Percentiles rank a stretch among this genome's conserved stretches.
phyloP scores from a whole-genome alignment of 352 stramenopile species.

The Lagenidium giganteum region DNA sequence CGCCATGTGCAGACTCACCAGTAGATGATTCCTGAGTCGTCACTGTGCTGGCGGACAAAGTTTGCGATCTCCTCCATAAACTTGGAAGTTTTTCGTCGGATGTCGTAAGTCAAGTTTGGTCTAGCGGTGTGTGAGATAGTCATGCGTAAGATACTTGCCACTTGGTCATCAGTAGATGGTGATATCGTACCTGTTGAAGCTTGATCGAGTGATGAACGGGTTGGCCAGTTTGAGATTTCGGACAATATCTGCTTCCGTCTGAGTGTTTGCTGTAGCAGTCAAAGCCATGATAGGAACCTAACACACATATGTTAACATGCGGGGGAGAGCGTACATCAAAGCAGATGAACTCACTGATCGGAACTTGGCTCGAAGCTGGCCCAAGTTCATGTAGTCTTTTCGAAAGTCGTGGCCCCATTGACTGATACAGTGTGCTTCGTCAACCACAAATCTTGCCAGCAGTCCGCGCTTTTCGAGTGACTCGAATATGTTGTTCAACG shows the following conservation, averaged over 20 bases:
- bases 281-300: slow-evolving; percentile 86
- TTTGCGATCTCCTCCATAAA: slow-evolving; percentile 79
- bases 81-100: slow-evolving; percentile 74
- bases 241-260: slow-evolving; percentile 82
- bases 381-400: slow-evolving; percentile 96
- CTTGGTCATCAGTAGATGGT: too few species aligned
- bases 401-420: slow-evolving; percentile 99
- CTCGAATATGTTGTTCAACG: slow-evolving; percentile 85
- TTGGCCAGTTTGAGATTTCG: slow-evolving; percentile 67
- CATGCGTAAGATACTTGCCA: too few species aligned
- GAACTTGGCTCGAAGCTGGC: slow-evolving; percentile 89
- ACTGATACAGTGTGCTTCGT: slow-evolving; percentile 96
- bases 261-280: slow-evolving; percentile 81
- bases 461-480: slow-evolving; percentile 68
- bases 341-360: slow-evolving; percentile 63
- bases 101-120: slow-evolving; percentile 81
- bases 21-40: slow-evolving; percentile 88
- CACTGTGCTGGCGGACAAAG: slow-evolving; percentile 74
- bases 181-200: slow-evolving; percentile 69
- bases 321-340: background rate
- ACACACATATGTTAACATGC: background rate
- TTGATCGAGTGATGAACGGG: slow-evolving; percentile 78
- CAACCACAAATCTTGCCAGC: slow-evolving; percentile 97
- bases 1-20: slow-evolving; percentile 34
- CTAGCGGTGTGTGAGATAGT: too few species aligned